phyloP scores from a whole-genome alignment of 306 rosid species.

The Fagus crenata region DNA sequence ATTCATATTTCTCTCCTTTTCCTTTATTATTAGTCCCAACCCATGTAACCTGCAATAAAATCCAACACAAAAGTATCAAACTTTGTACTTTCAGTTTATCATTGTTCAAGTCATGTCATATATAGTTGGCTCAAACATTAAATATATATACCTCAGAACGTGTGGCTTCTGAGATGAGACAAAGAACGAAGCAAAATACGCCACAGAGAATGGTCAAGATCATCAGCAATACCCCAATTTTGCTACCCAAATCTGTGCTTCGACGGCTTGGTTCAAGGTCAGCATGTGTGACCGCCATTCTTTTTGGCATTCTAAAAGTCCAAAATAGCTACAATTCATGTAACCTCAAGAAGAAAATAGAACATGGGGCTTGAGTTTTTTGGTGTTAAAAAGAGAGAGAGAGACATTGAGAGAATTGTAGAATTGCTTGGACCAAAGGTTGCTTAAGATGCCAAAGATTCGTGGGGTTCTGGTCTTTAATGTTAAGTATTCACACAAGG shows the following conservation, averaged over 20 bases:
- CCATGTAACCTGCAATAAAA: slow-evolving; percentile 61
- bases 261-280: slow-evolving; percentile 73
- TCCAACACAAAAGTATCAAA: not conserved
- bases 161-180: slow-evolving; percentile 83
- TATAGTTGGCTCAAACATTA: not conserved
- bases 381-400: slow-evolving; percentile 22
- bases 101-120: not conserved
- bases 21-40: slow-evolving; percentile 31
- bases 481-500: slow-evolving; percentile 40
- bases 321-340: slow-evolving; percentile 23
- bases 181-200: slow-evolving; percentile 71
- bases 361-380: slow-evolving; percentile 17
- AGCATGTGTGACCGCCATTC: slow-evolving; percentile 82
- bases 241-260: slow-evolving; percentile 60
- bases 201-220: slow-evolving; percentile 70
- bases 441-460: slow-evolving; percentile 75
- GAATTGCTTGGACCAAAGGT: slow-evolving; percentile 91
- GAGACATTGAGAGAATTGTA: slow-evolving; percentile 32
- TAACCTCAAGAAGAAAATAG: not conserved
- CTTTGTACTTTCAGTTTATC: not conserved
- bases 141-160: slow-evolving; percentile 70
- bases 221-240: slow-evolving; percentile 58
- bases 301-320: slow-evolving; percentile 32
- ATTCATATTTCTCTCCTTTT: slow-evolving; percentile 44
- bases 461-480: slow-evolving; percentile 38